Evolutionary conservation across 2,329 filamentous ascomycete species (phyloP), one percentile per base, ranked within the genome.

Genomic region (Aureobasidium sp.): DNA sequence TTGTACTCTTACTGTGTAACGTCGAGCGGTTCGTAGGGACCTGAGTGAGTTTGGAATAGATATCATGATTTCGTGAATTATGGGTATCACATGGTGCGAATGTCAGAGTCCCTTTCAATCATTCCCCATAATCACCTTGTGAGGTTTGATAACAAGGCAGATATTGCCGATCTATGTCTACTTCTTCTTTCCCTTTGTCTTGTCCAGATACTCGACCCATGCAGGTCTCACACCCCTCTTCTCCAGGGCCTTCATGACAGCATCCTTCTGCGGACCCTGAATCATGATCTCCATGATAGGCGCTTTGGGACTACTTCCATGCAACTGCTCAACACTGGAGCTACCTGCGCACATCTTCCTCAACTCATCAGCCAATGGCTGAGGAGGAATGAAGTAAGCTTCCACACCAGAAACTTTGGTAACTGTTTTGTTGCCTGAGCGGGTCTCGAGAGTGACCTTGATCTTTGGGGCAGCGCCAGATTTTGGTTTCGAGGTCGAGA

Each of bases 321-420:
- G 78, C 34, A 86, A 74, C 66, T 84, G 82, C 37, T 83, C 79
- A 1, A 88, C 83, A 63, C 83, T 86, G 11, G 85, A 86, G 62
- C 81, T 84, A n/a, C 86, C 85, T 2, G 86, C 86, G 69, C 86
- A 88, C 36, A 82, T 81, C 74, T 86, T 88, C 67, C 86, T 79
- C 67, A 89, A 68, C 69, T 88, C 86, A 63, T 87, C 86, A 1
- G 85, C 84, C 59, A 88, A 74, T 2, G 82, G 73, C 48, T 79
- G 79, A 0, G 86, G 83, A 21, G 81, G 78, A 47, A 88, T 81
- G 30, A 81, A 79, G 66, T 86, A 88, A 0, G 79, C 73, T 66
- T 88, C 86, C 34, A 88, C 69, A 3, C 83, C 84, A 16, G 78
- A 80, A 1, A 87, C 76, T 66, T 83, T 85, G 3, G 86, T 88